phyloP scores from a whole-genome alignment of 495 filamentous ascomycete genomes.

The Evansstolkia leycettana region DNA sequence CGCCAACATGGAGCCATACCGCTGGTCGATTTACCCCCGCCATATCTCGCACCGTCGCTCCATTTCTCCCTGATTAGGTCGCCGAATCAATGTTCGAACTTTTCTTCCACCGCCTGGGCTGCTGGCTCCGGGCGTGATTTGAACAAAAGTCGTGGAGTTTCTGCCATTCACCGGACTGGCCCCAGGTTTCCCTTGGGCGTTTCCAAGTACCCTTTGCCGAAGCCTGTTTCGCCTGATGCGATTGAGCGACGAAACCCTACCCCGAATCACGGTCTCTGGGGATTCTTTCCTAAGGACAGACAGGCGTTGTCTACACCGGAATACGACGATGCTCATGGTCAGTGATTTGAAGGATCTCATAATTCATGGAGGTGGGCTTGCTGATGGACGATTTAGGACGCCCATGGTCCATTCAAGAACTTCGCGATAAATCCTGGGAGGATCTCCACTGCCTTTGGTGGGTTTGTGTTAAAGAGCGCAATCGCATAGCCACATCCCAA shows the following conservation, averaged over 20 bases:
- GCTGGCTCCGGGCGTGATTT: constrained; percentile 27
- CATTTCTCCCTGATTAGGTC: constrained; percentile 24
- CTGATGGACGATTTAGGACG: constrained; percentile 42
- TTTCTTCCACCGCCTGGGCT: constrained; percentile 30
- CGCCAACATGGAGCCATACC: constrained; percentile 19
- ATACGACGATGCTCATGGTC: constrained; percentile 56
- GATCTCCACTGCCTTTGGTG: constrained; percentile 91
- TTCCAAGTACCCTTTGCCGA: constrained; percentile 58
- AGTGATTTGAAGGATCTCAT: constrained; percentile 5
- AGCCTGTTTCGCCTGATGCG: constrained; percentile 46
- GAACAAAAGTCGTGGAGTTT: constrained; percentile 57
- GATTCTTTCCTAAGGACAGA: constrained; percentile 64
- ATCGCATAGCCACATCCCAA: constrained; percentile 69
- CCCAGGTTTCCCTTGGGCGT: constrained; percentile 55
- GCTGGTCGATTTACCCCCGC: constrained; percentile 27
- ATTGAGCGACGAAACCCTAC: constrained; percentile 33
- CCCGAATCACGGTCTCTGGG: constrained; percentile 81
- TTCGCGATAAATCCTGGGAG: constrained; percentile 82
- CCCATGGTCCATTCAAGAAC: constrained; percentile 75
- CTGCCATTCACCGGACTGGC: constrained; percentile 65
- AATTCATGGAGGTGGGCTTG: too few relatives aligned
- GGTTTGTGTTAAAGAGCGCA: constrained; percentile 86
- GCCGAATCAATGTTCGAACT: constrained; percentile 27
- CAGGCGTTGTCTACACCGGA: constrained; percentile 54
- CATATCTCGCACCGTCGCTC: constrained; percentile 33